Evolutionary conservation across 257 asterid genomes (phyloP).

Genomic region (Nicotiana benthamiana): DNA sequence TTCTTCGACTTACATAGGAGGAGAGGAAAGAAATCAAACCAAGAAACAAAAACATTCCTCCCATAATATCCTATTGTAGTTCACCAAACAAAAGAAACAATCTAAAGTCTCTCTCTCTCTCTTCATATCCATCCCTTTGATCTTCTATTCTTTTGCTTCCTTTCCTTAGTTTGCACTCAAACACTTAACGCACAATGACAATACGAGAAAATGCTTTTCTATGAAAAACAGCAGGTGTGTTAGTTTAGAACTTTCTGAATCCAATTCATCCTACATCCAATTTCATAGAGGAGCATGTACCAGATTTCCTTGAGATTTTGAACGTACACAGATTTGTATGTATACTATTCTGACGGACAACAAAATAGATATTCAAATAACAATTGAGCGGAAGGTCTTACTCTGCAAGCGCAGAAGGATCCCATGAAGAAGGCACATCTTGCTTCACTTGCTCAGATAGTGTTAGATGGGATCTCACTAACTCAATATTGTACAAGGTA

Average conservation of each 20-base stretch:
- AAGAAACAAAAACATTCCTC: background rate
- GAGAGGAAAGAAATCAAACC: background rate
- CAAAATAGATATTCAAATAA: background rate
- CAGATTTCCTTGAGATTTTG: background rate
- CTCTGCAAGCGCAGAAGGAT: conserved; percentile 86
- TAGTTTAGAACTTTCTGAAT: background rate
- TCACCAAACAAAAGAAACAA: conserved; percentile 1
- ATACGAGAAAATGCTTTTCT: background rate
- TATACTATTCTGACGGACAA: background rate
- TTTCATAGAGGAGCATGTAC: background rate
- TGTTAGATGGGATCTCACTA: conserved; percentile 56
- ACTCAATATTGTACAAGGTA: conserved; percentile 70
- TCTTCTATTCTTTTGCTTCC: background rate
- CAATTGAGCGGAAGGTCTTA: conserved; percentile 37
- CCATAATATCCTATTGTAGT: background rate
- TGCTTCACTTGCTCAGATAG: conserved; percentile 59
- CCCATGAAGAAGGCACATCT: conserved; percentile 81
- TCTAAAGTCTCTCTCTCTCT: background rate
- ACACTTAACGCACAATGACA: background rate
- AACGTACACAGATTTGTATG: background rate
- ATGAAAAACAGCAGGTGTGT: background rate
- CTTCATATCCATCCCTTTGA: background rate
- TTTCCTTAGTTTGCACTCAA: background rate
- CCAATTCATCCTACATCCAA: background rate
- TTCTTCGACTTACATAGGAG: background rate